Evolutionary conservation across 225 moss, liverwort and hornwort genomes (phyloP), one percentile per base, ranked within the genome.

Genomic region (Straminergon stramineum): DNA sequence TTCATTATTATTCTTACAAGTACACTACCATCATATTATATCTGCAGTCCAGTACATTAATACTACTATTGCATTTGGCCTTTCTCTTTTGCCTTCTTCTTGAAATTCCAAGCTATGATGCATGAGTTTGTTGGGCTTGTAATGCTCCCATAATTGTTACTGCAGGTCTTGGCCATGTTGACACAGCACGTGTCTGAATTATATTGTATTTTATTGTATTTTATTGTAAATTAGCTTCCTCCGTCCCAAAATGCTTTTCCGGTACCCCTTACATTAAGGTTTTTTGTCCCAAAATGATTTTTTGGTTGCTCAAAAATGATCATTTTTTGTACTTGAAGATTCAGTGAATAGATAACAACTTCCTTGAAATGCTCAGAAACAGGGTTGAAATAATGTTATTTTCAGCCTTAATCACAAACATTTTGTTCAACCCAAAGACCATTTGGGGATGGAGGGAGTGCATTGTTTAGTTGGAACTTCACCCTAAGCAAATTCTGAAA

Each of bases 401-500:
- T 69, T 13, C 6, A 69, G 13, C n/a, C 22, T 37, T 10, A 10
- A 19, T 37, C 4, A 2, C 7, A 8, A 68, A n/a, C 8, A 70
- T 39, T 39, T 22, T 69, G n/a, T n/a, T 4, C 7, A 69, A n/a
- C 1, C 0, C 0, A 0, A 7, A 24, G 70, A 24, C 21, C 70
- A 70, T 39, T 39, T 39, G 0, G n/a, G 39, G 5, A 41, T 0
- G 4, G 10, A 71, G 2, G 15, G 41, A 71, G 51, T 45, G 18
- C 11, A 30, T 74, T 30, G 10, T 74, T 74, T 11, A 4, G 6
- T 0, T 45, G 17, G 21, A 52, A 34, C 21, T 76, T 51, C 52
- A 52, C 21, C 8, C 17, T 28, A 43, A 9, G 70, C 1, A 2
- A 9, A 13, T 15, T 4, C 2, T 0, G 0, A 75, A 28, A 11